phyloP scores from a whole-genome alignment of 139 green algal species.

The Trebouxia sp. region DNA sequence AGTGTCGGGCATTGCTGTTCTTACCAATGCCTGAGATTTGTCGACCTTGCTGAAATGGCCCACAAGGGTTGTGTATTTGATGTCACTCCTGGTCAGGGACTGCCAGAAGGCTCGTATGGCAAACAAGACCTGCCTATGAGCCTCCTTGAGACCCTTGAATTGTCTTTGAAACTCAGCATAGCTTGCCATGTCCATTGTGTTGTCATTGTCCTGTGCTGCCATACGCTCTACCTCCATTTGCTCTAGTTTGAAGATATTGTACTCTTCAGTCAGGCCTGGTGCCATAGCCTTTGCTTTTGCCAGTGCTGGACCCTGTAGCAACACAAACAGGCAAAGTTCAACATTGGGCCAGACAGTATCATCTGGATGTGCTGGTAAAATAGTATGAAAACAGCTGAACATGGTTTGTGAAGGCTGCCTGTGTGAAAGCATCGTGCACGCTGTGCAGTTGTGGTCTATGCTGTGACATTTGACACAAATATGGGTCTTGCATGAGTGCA shows the following conservation, averaged over 20 bases:
- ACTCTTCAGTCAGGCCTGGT: conserved; percentile 5
- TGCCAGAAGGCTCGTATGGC: conserved; percentile 23
- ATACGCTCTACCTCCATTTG: background rate
- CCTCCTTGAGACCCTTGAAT: conserved; percentile 14
- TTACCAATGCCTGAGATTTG: background rate
- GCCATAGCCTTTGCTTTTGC: conserved; percentile 1
- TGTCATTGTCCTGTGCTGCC: background rate
- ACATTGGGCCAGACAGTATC: too few relatives aligned
- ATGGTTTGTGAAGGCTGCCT: too few relatives aligned
- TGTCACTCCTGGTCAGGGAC: background rate
- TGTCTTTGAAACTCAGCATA: conserved; percentile 21
- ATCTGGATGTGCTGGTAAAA: too few relatives aligned
- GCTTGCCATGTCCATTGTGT: conserved; percentile 20
- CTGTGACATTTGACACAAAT: too few relatives aligned
- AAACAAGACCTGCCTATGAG: background rate
- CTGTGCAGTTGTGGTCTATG: too few relatives aligned
- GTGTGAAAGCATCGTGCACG: too few relatives aligned
- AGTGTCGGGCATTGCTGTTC: background rate
- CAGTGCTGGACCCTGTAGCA: background rate
- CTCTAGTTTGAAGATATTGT: conserved; percentile 13
- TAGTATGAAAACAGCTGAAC: too few relatives aligned
- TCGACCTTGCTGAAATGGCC: background rate
- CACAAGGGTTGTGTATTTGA: conserved; percentile 12
- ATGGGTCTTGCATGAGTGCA: too few relatives aligned
- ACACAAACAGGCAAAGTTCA: too few relatives aligned